phyloP scores from a whole-genome alignment of 345 rosid genomes.

The Chamaenerion angustifolium region DNA sequence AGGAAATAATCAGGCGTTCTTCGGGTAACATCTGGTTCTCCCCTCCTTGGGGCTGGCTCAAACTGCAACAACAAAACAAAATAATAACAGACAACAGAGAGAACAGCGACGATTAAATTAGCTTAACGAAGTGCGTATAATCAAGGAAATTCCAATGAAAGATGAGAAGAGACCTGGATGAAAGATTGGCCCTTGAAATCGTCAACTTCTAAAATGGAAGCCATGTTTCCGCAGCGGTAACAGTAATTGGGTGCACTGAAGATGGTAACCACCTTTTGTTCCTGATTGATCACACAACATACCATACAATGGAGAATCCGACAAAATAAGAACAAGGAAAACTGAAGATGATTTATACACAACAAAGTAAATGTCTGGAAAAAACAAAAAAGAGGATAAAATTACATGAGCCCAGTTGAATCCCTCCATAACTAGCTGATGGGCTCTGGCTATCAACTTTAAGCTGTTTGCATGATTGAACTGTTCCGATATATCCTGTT shows the following conservation, averaged over 20 bases:
- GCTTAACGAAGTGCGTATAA: not conserved
- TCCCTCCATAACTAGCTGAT: constrained; percentile 98
- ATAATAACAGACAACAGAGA: constrained; percentile 1
- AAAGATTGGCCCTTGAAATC: constrained; percentile 81
- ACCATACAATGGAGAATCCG: too few species aligned
- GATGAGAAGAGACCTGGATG: constrained; percentile 52
- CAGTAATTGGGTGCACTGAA: constrained; percentile 97
- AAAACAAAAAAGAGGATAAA: constrained; percentile 1
- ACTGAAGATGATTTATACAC: not conserved
- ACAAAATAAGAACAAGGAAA: constrained; percentile 1
- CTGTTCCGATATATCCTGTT: constrained; percentile 91
- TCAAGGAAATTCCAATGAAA: not conserved
- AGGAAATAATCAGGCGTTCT: constrained; percentile 96
- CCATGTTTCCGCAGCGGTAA: constrained; percentile 99
- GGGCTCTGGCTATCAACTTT: constrained; percentile 91
- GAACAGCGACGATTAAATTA: not conserved
- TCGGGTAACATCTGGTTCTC: constrained; percentile 95
- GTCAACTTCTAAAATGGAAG: constrained; percentile 93
- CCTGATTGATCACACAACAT: constrained; percentile 28
- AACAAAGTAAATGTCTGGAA: constrained; percentile 1
- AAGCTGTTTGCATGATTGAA: constrained; percentile 84
- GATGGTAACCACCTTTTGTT: constrained; percentile 95
- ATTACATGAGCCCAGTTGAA: constrained; percentile 95
- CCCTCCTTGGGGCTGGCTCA: constrained; percentile 99
- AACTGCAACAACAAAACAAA: constrained; percentile 36